Evolutionary conservation across 345 rosid genomes (phyloP).

Genomic region (Populus simonii): DNA sequence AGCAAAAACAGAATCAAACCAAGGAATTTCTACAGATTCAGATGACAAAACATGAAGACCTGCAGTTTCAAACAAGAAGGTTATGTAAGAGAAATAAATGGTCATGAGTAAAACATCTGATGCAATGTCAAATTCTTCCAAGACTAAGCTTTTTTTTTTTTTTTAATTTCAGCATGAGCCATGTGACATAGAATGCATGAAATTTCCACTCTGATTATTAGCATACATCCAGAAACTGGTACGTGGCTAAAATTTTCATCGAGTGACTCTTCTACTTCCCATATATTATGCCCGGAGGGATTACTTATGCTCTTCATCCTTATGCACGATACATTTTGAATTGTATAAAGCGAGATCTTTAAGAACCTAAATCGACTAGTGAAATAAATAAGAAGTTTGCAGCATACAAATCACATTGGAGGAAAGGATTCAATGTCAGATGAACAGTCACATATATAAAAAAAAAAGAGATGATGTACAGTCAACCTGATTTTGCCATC

Average conservation of each 20-base stretch:
- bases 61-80: slow-evolving; percentile 35
- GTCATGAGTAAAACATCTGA: neutral
- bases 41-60: slow-evolving; percentile 81
- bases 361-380: too few species aligned
- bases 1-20: slow-evolving; percentile 91
- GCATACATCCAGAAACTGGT: neutral
- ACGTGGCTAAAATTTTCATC: neutral
- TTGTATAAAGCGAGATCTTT: neutral
- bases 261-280: neutral
- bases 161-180: neutral
- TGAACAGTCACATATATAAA: neutral
- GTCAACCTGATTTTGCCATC: slow-evolving; percentile 92
- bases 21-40: slow-evolving; percentile 80
- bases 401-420: neutral
- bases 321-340: neutral
- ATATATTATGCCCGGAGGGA: neutral
- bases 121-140: neutral
- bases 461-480: neutral
- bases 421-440: neutral
- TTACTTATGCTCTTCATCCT: neutral
- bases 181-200: neutral
- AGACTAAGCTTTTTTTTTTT: neutral
- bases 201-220: neutral
- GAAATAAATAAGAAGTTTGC: neutral
- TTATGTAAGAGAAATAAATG: neutral